These are phyloP conservation scores for Lachancea lanzarotensis DNA, from an alignment of 805 yeast genomes.

Conservation along the genomic window DNA sequence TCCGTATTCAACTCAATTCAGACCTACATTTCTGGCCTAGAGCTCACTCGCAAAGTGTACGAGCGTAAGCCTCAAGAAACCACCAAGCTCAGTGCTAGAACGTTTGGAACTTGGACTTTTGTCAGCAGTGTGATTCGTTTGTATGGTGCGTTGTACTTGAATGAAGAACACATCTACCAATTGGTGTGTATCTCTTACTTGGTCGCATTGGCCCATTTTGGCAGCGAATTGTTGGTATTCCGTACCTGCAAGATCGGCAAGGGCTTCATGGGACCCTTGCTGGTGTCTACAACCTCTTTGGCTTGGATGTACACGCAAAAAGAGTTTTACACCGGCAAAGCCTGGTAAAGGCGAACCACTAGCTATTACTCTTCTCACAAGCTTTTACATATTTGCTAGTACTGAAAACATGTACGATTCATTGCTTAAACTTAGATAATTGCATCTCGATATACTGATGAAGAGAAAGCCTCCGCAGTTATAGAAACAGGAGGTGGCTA, in stretches of 20 bases:
- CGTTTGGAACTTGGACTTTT: constrained; percentile 97
- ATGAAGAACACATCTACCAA: constrained; percentile 64
- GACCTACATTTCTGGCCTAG: constrained; percentile 68
- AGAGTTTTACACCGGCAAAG: constrained; percentile 47
- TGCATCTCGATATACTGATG: neutral
- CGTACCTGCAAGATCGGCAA: constrained; percentile 77
- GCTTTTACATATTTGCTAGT: neutral
- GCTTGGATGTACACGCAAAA: constrained; percentile 76
- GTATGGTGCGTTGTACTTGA: constrained; percentile 76
- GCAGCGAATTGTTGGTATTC: constrained; percentile 72
- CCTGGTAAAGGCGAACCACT: constrained; percentile 6
- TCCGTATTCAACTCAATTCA: constrained; percentile 87
- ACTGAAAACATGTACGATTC: neutral
- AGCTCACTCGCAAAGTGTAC: constrained; percentile 75
- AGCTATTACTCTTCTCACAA: too few species aligned
- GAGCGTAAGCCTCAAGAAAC: constrained; percentile 55
- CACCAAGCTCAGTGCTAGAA: constrained; percentile 75
- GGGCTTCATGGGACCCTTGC: constrained; percentile 83
- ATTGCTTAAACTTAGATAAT: too few species aligned
- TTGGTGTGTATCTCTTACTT: constrained; percentile 73
- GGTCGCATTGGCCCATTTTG: constrained; percentile 80
- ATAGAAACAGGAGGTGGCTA: too few species aligned
- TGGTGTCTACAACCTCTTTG: constrained; percentile 69
- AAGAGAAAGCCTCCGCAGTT: neutral
- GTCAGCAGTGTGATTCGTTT: constrained; percentile 77